These are phyloP conservation scores for Metschnikowia lochheadii DNA, from an alignment of 805 yeast genomes.

Conservation along the genomic window DNA sequence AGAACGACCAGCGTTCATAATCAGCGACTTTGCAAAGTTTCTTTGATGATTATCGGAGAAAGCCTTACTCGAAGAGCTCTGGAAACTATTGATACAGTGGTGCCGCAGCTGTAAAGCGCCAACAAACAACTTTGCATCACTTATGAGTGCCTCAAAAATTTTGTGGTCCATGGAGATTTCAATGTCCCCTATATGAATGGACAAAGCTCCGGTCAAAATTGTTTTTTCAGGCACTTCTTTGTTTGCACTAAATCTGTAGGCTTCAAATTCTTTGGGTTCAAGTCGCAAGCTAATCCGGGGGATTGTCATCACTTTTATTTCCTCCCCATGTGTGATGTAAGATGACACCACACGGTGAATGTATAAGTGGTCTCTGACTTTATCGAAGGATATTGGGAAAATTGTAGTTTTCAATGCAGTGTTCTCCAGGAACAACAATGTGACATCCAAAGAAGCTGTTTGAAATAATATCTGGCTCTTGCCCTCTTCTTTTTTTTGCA, in stretches of 20 bases:
- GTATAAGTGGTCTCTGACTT: slow-evolving; percentile 27
- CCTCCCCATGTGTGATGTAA: slow-evolving; percentile 3
- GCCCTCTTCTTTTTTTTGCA: neutral
- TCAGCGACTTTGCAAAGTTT: neutral
- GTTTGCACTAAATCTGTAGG: slow-evolving; percentile 4
- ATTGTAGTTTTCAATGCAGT: slow-evolving; percentile 24
- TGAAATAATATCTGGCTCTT: slow-evolving; percentile 32
- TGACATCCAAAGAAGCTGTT: slow-evolving; percentile 34
- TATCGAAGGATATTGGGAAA: slow-evolving; percentile 44
- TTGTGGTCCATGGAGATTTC: slow-evolving; percentile 7
- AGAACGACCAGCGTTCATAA: slow-evolving; percentile 8
- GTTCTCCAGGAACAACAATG: slow-evolving; percentile 17
- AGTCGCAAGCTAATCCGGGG: slow-evolving; percentile 6
- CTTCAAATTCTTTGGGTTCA: slow-evolving; percentile 20
- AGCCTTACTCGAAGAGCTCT: neutral
- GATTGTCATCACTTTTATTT: slow-evolving; percentile 19
- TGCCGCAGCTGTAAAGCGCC: neutral
- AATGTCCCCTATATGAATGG: slow-evolving; percentile 17
- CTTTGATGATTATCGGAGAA: neutral
- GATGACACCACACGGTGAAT: slow-evolving; percentile 27
- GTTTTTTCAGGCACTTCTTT: slow-evolving; percentile 3
- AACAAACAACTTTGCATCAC: neutral
- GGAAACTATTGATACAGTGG: slow-evolving; percentile 2
- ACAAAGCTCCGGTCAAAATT: neutral
- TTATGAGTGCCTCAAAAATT: neutral